A percentile compares a stretch with the other conserved stretches of the same genome.
Conservation (phyloP, 2,329 filamentous ascomycete species). For the Scortechinia acanthostroma region DNA sequence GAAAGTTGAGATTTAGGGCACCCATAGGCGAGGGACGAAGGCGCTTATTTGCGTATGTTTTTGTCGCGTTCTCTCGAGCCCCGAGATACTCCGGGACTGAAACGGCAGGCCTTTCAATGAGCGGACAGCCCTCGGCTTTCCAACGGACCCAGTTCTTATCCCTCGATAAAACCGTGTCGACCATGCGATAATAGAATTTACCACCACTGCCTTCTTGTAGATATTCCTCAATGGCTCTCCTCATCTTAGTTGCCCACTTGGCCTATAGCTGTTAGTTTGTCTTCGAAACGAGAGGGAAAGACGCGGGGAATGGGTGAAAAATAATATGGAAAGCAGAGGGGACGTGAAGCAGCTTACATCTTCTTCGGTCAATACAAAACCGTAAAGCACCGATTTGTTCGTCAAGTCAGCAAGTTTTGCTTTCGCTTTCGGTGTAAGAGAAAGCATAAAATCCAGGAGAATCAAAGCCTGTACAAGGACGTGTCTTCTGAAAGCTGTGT, state of each 20-base stretch:
- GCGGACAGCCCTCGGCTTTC: slow-evolving; percentile 90
- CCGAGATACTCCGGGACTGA: slow-evolving; percentile 61
- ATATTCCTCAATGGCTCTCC: slow-evolving; percentile 73
- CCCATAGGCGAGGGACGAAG: slow-evolving; percentile 64
- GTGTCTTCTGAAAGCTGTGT: slow-evolving; percentile 87
- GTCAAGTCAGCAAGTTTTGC: slow-evolving; percentile 66
- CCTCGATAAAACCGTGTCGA: slow-evolving; percentile 87
- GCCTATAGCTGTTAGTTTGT: slow-evolving; percentile 35
- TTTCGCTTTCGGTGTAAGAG: slow-evolving; percentile 75
- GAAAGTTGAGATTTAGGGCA: slow-evolving; percentile 70
- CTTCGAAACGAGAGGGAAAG: too few relatives aligned
- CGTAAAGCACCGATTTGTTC: slow-evolving; percentile 86
- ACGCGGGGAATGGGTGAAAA: too few relatives aligned
- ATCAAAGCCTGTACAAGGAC: slow-evolving; percentile 93
- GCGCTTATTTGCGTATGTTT: slow-evolving; percentile 64
- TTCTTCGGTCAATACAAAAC: slow-evolving; percentile 71
- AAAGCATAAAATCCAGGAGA: slow-evolving; percentile 89
- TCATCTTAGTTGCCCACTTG: slow-evolving; percentile 78
- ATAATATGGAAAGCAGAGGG: slow-evolving; percentile 1
- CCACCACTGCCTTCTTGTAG: slow-evolving; percentile 76
- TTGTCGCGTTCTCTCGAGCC: slow-evolving; percentile 59
- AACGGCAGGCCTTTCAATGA: slow-evolving; percentile 73
- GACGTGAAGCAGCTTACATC: slow-evolving; percentile 54
- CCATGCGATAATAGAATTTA: slow-evolving; percentile 90
- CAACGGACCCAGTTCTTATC: slow-evolving; percentile 99